Evolutionary conservation across 1,284 basidiomycete genomes (phyloP).

Genomic region (Ganoderma boninense): DNA sequence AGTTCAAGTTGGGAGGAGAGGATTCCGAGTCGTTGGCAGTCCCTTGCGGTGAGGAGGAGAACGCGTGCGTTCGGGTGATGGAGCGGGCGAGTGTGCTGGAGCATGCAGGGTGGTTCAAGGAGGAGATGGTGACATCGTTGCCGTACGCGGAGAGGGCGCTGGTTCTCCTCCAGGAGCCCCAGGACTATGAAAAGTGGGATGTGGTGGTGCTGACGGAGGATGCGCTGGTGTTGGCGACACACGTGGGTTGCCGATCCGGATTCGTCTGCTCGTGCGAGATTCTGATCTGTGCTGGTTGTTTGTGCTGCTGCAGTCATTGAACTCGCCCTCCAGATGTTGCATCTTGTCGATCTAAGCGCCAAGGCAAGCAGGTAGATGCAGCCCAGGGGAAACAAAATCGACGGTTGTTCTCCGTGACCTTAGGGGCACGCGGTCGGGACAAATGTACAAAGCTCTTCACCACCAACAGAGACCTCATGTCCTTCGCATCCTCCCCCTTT

Average conservation of each 20-base stretch:
- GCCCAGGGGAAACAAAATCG: no score
- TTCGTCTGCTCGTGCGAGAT: background rate
- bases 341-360: slow-evolving; percentile 43
- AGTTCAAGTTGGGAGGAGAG: background rate
- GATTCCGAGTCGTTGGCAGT: background rate
- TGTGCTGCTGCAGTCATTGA: slow-evolving; percentile 22
- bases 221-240: slow-evolving; percentile 54
- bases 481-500: no score
- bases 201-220: slow-evolving; percentile 64
- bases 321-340: slow-evolving; percentile 40
- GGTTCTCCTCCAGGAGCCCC: slow-evolving; percentile 16
- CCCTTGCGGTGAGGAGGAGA: background rate
- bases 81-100: slow-evolving; percentile 27
- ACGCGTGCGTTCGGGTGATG: slow-evolving; percentile 13
- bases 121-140: slow-evolving; percentile 52
- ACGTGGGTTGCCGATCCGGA: slow-evolving; percentile 45
- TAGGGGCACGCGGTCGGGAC: no score
- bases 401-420: no score
- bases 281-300: background rate
- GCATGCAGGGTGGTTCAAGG: slow-evolving; percentile 43
- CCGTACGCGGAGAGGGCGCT: slow-evolving; percentile 49
- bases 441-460: no score
- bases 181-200: slow-evolving; percentile 34
- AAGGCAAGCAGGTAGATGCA: background rate
- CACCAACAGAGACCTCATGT: no score